Evolutionary conservation across 1,139 yeast species (phyloP).

Genomic region (Sugiyamaella paludigena): DNA sequence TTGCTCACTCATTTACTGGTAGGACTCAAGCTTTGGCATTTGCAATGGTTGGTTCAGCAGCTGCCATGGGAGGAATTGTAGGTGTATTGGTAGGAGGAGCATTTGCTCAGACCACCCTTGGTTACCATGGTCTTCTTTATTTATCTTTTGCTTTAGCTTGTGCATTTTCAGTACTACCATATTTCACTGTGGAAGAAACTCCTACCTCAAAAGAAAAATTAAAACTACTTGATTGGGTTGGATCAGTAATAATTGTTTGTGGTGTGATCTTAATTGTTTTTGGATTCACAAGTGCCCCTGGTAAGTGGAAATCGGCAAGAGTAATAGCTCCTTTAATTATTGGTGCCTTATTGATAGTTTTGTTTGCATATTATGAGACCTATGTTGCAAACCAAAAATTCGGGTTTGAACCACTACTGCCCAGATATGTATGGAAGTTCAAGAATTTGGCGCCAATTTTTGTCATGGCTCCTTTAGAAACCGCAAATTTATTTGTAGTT

Average conservation of each 20-base stretch:
- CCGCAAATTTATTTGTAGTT: constrained; percentile 21
- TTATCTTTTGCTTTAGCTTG: constrained; percentile 32
- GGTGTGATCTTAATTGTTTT: constrained; percentile 34
- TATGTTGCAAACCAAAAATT: constrained; percentile 14
- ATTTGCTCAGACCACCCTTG: constrained; percentile 33
- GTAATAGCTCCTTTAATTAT: constrained; percentile 29
- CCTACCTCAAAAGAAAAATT: constrained; percentile 26
- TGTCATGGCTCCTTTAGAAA: constrained; percentile 18
- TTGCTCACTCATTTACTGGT: constrained; percentile 37
- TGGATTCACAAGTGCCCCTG: constrained; percentile 33
- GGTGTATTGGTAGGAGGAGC: constrained; percentile 41
- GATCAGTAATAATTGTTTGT: constrained; percentile 29
- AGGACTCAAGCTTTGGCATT: constrained; percentile 31
- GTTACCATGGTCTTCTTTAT: constrained; percentile 36
- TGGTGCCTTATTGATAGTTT: constrained; percentile 30
- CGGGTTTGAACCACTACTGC: constrained; percentile 23
- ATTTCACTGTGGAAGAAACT: constrained; percentile 30
- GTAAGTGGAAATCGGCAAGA: constrained; percentile 29
- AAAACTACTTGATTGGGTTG: constrained; percentile 33
- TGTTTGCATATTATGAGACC: constrained; percentile 25
- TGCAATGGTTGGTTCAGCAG: constrained; percentile 31
- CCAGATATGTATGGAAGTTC: constrained; percentile 23
- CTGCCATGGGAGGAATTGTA: constrained; percentile 32
- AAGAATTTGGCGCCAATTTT: constrained; percentile 21
- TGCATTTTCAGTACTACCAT: constrained; percentile 21